A percentile compares a stretch with the other conserved stretches of the same genome.
Evolutionary conservation across 2,329 filamentous ascomycete species (phyloP).

Genomic region (Canariomyces notabilis): DNA sequence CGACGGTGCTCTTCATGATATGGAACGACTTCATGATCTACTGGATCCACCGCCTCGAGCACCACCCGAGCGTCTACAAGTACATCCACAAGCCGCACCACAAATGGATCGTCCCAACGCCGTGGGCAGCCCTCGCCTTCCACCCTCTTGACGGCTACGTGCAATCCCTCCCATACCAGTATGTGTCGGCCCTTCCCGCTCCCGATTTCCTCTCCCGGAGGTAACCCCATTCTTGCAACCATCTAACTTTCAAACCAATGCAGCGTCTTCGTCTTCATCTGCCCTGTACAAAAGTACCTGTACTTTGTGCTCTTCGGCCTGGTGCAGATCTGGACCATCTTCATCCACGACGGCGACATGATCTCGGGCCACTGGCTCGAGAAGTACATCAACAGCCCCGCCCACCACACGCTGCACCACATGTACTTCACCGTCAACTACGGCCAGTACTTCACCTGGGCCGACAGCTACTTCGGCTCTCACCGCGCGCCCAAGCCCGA

Average conservation of each 20-base stretch:
- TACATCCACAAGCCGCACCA: constrained; percentile 45
- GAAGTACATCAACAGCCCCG: constrained; percentile 44
- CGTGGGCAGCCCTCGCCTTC: constrained; percentile 44
- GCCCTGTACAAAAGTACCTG: constrained; percentile 41
- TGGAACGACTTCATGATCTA: constrained; percentile 44
- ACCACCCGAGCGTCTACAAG: constrained; percentile 43
- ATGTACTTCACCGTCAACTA: constrained; percentile 48
- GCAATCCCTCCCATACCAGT: constrained; percentile 45
- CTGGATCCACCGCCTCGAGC: constrained; percentile 44
- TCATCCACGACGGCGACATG: constrained; percentile 47
- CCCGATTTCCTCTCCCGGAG: not conserved
- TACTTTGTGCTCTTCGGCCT: constrained; percentile 40
- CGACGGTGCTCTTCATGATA: constrained; percentile 38
- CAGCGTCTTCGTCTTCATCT: constrained; percentile 41
- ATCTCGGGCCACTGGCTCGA: constrained; percentile 43
- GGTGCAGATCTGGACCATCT: constrained; percentile 45
- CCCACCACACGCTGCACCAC: constrained; percentile 45
- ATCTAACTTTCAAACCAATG: constrained; percentile 7
- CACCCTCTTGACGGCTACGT: constrained; percentile 43
- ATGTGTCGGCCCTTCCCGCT: constrained; percentile 16
- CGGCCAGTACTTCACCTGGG: constrained; percentile 46
- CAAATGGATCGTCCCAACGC: constrained; percentile 46
- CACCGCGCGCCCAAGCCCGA: constrained; percentile 40
- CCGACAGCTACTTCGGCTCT: constrained; percentile 41
- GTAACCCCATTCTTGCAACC: not conserved